Conservation (phyloP, 179 eudicot species). For the Heliamphora ciliata region DNA sequence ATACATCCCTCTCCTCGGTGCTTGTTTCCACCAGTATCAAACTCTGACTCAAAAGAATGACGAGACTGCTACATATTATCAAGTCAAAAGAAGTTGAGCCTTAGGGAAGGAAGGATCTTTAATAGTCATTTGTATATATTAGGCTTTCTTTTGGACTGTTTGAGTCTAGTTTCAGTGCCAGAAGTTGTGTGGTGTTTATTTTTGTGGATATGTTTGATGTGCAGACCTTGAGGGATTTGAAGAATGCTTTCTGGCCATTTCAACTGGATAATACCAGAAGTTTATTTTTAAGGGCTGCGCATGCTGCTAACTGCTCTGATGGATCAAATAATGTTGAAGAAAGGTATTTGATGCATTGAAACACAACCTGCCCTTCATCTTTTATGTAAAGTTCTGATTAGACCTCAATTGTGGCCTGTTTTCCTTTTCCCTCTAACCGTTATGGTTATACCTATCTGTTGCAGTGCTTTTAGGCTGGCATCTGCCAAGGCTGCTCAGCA, state of each 20-base stretch:
- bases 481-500: constrained; percentile 92
- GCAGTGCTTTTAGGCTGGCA: constrained; percentile 65
- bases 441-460: constrained; percentile 9
- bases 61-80: too few species aligned
- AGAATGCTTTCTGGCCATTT: constrained; percentile 87
- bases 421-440: constrained; percentile 16
- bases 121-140: neutral
- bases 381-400: neutral
- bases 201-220: constrained; percentile 9
- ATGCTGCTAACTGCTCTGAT: constrained; percentile 57
- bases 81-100: neutral
- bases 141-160: neutral
- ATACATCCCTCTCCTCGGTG: too few species aligned
- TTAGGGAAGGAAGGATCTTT: neutral
- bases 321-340: constrained; percentile 32
- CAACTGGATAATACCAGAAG: constrained; percentile 59
- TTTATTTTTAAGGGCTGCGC: constrained; percentile 78
- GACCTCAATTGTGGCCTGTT: neutral
- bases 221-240: constrained; percentile 68
- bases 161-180: neutral
- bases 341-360: constrained; percentile 22
- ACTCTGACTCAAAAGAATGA: too few species aligned
- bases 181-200: constrained; percentile 1
- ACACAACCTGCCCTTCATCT: neutral
- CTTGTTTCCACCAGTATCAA: too few species aligned